phyloP scores from a whole-genome alignment of 257 asterid genomes.

The Fraxinus quadrangulata region DNA sequence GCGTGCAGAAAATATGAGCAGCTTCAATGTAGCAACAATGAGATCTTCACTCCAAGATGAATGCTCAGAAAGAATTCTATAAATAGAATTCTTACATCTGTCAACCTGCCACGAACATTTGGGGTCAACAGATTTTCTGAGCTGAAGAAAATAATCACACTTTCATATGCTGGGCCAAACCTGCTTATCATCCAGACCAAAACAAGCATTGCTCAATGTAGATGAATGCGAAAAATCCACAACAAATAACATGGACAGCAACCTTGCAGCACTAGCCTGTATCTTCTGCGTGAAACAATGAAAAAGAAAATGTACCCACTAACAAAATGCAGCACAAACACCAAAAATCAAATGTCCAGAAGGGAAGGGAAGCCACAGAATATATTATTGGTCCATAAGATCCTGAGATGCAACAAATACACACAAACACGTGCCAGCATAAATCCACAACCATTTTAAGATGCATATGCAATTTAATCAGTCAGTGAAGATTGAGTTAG shows the following conservation, averaged over 20 bases:
- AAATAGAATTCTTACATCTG: constrained; percentile 55
- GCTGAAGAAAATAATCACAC: constrained; percentile 25
- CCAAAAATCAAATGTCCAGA: not conserved
- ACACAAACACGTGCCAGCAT: constrained; percentile 1
- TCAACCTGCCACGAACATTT: constrained; percentile 54
- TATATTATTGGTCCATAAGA: constrained; percentile 11
- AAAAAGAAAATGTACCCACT: constrained; percentile 22
- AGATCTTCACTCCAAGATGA: constrained; percentile 64
- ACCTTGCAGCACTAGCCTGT: constrained; percentile 72
- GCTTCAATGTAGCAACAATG: constrained; percentile 51
- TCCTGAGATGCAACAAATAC: constrained; percentile 25
- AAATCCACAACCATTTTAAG: constrained; percentile 4
- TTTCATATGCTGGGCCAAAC: constrained; percentile 37
- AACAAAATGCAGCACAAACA: constrained; percentile 9
- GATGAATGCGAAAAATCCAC: constrained; percentile 51
- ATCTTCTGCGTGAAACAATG: constrained; percentile 55
- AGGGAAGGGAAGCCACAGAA: constrained; percentile 10
- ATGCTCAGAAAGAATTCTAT: constrained; percentile 62
- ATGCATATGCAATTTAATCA: constrained; percentile 6
- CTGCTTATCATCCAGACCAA: constrained; percentile 87
- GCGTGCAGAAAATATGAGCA: constrained; percentile 74
- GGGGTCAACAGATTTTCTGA: constrained; percentile 22
- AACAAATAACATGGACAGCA: constrained; percentile 66
- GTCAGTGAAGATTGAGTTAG: not conserved
- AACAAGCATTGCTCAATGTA: constrained; percentile 54